Base-by-base conservation (phyloP, 768 basidiomycete genomes). In the Pulveroboletus sp. region DNA sequence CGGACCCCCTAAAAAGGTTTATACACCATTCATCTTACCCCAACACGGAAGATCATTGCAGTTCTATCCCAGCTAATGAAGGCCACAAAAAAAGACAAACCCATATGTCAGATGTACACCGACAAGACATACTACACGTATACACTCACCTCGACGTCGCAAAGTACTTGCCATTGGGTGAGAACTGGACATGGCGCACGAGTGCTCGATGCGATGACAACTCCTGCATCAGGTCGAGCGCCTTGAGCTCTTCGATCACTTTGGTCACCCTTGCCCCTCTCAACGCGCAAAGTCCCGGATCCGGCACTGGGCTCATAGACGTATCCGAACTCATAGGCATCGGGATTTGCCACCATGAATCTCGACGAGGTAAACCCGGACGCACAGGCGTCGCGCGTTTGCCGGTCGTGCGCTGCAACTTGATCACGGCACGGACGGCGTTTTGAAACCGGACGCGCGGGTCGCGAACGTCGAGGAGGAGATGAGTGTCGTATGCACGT, bases 111-210 rank as follows among this genome's bases (percentile, higher is more conserved):
- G 46, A 24, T 1, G 43, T 7, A 14, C 39, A 21, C 14, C 24
- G 14, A 17, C 27, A 31, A 31, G 27, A 14, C 17, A 14, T n/a
- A 21, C 18, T 9, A 38, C 18, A 2, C 6, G 10, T 15, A 37
- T 6, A 11, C 12, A 31, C 66, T 8, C 46, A 77, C 69, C 78
- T 78, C n/a, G 79, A 73, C 4, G 80, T 80, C 14, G 79, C 78
- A 46, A 80, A 57, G 49, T 72, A 78, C 56, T 69, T 72, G n/a
- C 78, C 79, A 46, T 76, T 73, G 5, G 78, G 79, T 15, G 79
- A 80, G 64, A 80, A 80, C 54, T 80, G 74, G 31, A 81, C 51
- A 45, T 80, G 77, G n/a, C 78, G 60, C 32, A 80, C 79, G 26
- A 79, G 71, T 9, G 78, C 79, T 21, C 63, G 61, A 44, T 80